Percentiles rank a stretch among this genome's conserved stretches.
Evolutionary conservation across 2,329 filamentous ascomycete species (phyloP).

Genomic region (Nemania sp.): DNA sequence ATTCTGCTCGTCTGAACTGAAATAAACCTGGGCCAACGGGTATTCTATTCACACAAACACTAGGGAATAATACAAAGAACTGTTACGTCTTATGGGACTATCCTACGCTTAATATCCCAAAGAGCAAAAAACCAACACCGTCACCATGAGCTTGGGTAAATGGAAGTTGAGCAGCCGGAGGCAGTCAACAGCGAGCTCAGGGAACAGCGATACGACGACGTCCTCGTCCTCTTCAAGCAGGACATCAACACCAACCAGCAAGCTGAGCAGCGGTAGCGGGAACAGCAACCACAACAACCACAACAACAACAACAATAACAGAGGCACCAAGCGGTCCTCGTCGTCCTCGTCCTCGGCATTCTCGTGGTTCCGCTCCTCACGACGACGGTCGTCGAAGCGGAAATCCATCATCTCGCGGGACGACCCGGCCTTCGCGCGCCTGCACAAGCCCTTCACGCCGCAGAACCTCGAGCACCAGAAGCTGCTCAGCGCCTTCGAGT

Average conservation of each 20-base stretch:
- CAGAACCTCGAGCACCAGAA: conserved; percentile 53
- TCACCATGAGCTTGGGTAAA: conserved; percentile 36
- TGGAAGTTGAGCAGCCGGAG: conserved; percentile 35
- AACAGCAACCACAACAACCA: background rate
- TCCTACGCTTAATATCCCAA: background rate
- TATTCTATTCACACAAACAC: background rate
- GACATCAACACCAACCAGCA: conserved; percentile 17
- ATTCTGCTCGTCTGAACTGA: background rate
- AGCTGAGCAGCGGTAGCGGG: conserved; percentile 8
- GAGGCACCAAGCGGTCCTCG: conserved; percentile 17
- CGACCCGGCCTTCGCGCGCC: conserved; percentile 41
- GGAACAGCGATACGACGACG: conserved; percentile 24
- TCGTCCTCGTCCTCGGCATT: conserved; percentile 20
- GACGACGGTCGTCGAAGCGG: conserved; percentile 23
- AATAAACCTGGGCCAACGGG: background rate
- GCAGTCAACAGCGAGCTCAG: conserved; percentile 24
- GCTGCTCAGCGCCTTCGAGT: conserved; percentile 49
- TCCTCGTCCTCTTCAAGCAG: conserved; percentile 20
- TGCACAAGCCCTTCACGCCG: conserved; percentile 50
- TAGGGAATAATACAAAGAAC: background rate
- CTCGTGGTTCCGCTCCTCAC: conserved; percentile 35
- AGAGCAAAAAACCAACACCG: conserved; percentile 9
- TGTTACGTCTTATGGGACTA: background rate
- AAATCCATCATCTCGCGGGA: conserved; percentile 35
- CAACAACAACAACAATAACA: conserved; percentile 1